Evolutionary conservation across 2,329 filamentous ascomycete species (phyloP).

Genomic region (Hymenoscyphus scutula): DNA sequence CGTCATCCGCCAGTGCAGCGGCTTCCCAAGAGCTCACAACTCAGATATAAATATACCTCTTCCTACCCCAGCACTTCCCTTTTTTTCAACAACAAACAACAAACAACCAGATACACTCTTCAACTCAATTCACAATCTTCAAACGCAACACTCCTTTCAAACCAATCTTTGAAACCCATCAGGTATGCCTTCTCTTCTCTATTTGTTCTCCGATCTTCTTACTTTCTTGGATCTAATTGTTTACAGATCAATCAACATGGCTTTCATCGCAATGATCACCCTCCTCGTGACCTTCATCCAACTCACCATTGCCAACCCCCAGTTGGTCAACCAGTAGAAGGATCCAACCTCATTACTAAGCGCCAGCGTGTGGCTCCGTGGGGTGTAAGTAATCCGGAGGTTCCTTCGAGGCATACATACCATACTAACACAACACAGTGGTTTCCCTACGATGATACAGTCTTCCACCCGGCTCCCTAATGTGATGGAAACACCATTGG

Average conservation of each 20-base stretch:
- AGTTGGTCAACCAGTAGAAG: too few relatives aligned
- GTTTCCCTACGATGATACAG: not conserved
- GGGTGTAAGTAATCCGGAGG: not conserved
- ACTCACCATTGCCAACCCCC: not conserved
- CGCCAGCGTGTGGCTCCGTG: not conserved
- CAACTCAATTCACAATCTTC: not conserved
- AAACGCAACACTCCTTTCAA: not conserved
- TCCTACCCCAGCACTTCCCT: not conserved
- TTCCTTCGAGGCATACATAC: too few relatives aligned
- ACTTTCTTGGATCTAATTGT: not conserved
- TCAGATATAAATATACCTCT: not conserved
- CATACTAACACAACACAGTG: not conserved
- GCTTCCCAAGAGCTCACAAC: not conserved
- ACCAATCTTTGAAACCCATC: not conserved
- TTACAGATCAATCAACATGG: conserved; percentile 1
- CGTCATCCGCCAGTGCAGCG: not conserved
- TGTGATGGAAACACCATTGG: not conserved
- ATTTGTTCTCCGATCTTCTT: not conserved
- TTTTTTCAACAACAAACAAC: too few relatives aligned
- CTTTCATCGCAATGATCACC: not conserved
- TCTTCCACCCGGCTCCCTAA: not conserved
- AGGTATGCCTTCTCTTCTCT: not conserved
- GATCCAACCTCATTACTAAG: too few relatives aligned
- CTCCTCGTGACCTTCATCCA: not conserved
- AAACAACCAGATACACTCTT: not conserved